Evolutionary conservation across 2,329 filamentous ascomycete species (phyloP).

Genomic region (Trichoderma pleuroti): DNA sequence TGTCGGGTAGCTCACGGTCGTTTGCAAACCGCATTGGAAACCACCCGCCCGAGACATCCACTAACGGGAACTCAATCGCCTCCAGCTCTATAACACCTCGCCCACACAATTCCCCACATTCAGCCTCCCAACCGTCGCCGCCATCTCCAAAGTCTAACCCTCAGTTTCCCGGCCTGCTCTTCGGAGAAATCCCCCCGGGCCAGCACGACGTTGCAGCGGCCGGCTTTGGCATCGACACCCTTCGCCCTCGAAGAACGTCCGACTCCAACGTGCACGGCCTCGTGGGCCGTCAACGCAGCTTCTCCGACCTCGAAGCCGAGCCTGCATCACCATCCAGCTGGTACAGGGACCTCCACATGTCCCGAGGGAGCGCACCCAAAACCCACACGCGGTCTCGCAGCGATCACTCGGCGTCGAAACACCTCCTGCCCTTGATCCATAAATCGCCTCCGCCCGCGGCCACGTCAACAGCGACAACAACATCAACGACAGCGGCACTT

Average conservation of each 20-base stretch:
- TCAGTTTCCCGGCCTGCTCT: constrained; percentile 56
- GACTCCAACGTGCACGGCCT: constrained; percentile 64
- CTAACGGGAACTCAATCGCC: constrained; percentile 34
- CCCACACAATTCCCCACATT: constrained; percentile 32
- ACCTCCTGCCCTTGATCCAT: constrained; percentile 31
- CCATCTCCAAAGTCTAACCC: constrained; percentile 34
- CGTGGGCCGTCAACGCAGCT: constrained; percentile 49
- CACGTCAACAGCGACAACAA: background rate
- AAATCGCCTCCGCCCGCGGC: constrained; percentile 29
- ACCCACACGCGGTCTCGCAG: constrained; percentile 54
- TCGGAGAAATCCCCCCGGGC: constrained; percentile 69
- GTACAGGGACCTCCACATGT: constrained; percentile 47
- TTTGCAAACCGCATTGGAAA: constrained; percentile 47
- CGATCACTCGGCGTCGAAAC: constrained; percentile 48
- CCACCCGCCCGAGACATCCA: constrained; percentile 17
- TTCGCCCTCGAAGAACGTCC: constrained; percentile 60
- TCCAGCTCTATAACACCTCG: constrained; percentile 36
- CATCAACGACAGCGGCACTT: background rate
- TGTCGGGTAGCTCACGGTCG: constrained; percentile 54
- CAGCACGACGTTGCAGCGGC: constrained; percentile 49
- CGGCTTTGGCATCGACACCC: constrained; percentile 58
- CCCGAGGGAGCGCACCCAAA: constrained; percentile 26
- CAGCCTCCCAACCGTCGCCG: constrained; percentile 33
- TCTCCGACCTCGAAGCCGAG: constrained; percentile 55
- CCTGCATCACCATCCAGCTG: constrained; percentile 65